phyloP scores from a whole-genome alignment of 805 yeast genomes.

The Grigorovia transvaalensis region DNA sequence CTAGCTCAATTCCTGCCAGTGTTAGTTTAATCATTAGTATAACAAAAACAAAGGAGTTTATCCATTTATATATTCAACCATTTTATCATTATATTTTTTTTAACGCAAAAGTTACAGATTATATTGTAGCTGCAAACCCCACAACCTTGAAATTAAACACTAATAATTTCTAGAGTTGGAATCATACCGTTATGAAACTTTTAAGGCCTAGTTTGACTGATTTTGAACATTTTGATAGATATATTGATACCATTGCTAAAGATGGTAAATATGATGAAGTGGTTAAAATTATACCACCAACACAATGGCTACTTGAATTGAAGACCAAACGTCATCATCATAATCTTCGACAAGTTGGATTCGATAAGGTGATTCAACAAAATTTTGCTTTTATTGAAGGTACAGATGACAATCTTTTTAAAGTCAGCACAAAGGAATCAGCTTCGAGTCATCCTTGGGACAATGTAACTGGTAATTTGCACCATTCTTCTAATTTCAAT shows the following conservation, averaged over 20 bases:
- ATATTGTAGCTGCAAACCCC: too few species aligned
- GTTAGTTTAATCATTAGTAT: too few species aligned
- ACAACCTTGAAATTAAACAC: too few species aligned
- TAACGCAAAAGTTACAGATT: too few species aligned
- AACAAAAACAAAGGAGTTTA: too few species aligned
- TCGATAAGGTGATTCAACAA: neutral
- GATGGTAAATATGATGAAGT: conserved; percentile 72
- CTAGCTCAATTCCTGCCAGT: too few species aligned
- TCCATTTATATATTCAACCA: too few species aligned
- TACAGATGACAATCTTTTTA: neutral
- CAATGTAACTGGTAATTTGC: too few species aligned
- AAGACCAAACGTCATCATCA: conserved; percentile 49
- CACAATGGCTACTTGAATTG: conserved; percentile 41
- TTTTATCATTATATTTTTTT: too few species aligned
- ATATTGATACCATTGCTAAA: conserved; percentile 48
- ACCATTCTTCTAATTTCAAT: too few species aligned
- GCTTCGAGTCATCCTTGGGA: neutral
- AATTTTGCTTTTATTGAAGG: neutral
- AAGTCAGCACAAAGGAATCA: neutral
- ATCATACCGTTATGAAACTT: conserved; percentile 30
- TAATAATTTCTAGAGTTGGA: too few species aligned
- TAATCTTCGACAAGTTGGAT: neutral
- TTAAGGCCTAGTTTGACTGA: conserved; percentile 47
- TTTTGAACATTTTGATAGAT: conserved; percentile 55
- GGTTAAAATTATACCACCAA: conserved; percentile 69